Evolutionary conservation across 2,329 filamentous ascomycete genomes (phyloP).

Genomic region (Didymella exigua): DNA sequence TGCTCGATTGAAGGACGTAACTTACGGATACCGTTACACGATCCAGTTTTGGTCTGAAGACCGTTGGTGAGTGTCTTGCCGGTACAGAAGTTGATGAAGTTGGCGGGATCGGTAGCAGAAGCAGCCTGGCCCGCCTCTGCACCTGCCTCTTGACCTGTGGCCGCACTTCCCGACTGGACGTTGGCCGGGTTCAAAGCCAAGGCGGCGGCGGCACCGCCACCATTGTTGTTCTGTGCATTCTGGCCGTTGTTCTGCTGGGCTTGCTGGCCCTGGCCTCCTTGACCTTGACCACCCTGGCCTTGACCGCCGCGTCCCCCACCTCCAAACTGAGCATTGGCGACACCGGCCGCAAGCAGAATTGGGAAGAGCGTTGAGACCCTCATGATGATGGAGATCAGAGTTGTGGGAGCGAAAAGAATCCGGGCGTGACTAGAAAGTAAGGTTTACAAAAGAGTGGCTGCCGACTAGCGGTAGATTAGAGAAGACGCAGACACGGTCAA

Average conservation of each 20-base stretch:
- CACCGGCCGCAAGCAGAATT: conserved; percentile 43
- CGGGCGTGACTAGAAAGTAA: conserved; percentile 27
- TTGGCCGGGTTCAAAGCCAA: conserved; percentile 46
- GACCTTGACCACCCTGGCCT: conserved; percentile 12
- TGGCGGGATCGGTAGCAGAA: conserved; percentile 57
- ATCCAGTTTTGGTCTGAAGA: conserved; percentile 56
- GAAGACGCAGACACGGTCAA: conserved; percentile 50
- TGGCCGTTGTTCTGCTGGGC: conserved; percentile 24
- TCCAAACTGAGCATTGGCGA: conserved; percentile 43
- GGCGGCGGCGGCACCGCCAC: conserved; percentile 18
- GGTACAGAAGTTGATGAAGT: conserved; percentile 66
- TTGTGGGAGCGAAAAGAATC: neutral
- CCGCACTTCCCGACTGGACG: conserved; percentile 52
- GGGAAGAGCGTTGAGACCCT: conserved; percentile 43
- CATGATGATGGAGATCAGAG: conserved; percentile 34
- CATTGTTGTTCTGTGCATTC: conserved; percentile 17
- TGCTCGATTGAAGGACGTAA: neutral
- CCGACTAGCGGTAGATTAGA: conserved; percentile 49
- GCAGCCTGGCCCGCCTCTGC: conserved; percentile 50
- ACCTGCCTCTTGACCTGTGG: conserved; percentile 49
- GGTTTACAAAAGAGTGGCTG: conserved; percentile 42
- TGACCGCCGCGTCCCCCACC: conserved; percentile 11
- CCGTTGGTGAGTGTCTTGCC: conserved; percentile 63
- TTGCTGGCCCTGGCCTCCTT: conserved; percentile 20
- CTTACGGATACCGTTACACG: conserved; percentile 62